Evolutionary conservation across 2,329 filamentous ascomycete species (phyloP), one percentile per base, ranked within the genome.

Genomic region (Cryphonectria parasitica): DNA sequence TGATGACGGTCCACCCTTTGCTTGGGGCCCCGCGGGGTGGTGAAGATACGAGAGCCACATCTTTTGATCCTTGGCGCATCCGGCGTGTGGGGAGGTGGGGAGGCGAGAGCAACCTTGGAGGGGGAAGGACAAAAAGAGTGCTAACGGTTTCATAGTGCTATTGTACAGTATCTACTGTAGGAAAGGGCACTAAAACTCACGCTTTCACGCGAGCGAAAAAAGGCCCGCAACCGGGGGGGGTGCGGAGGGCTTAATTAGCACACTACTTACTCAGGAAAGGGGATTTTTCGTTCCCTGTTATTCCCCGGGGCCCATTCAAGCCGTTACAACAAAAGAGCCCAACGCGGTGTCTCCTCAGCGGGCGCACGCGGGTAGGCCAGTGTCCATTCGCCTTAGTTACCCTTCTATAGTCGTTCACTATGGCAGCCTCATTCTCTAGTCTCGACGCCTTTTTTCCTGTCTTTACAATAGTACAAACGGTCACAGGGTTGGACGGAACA

Each of bases 21-120:
- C 3, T 28, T 58, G 54, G 54, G 54, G 54, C 54, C 54, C 54
- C 54, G 54, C 54, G 54, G 54, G 54, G 54, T 31, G 25, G 52
- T 56, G n/a, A 28, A 58, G 54, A 58, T 58, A 58, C 54, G 54
- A 58, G 54, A 17, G 25, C 54, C 54, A 58, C 54, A 58, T 58
- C 5, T 31, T 31, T 5, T 13, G 25, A 31, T 58, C 54, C 54
- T 31, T 58, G 25, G 54, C 54, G 54, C 25, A 31, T 31, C 54
- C 54, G 25, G 54, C 25, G 54, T 31, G 54, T 28, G 25, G 54
- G 54, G 25, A 31, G 25, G 54, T 28, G 25, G 54, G 54, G 25
- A 31, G 25, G 54, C 19, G 10, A 19, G 45, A n/a, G 45, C 45
- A 19, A 49, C 19, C 45, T 45, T 36, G 34, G n/a, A 34, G 34